phyloP scores from a whole-genome alignment of 2,329 filamentous ascomycete genomes.

The Rutstroemia sydowiana region DNA sequence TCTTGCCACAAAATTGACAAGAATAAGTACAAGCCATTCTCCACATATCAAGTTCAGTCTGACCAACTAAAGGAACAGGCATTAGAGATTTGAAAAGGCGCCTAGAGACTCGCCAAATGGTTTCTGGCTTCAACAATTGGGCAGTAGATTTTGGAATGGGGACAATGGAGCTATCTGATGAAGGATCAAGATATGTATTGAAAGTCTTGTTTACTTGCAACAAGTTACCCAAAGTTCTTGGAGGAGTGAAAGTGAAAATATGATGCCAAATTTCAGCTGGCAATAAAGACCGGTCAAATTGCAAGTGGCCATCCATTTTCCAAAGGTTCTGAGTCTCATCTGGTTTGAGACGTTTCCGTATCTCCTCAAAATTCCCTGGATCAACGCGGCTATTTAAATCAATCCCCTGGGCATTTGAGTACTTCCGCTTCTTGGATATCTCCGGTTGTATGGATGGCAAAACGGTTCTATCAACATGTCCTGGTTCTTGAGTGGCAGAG shows the following conservation, averaged over 20 bases:
- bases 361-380: constrained; percentile 11
- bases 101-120: constrained; percentile 65
- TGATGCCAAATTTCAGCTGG: constrained; percentile 62
- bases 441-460: constrained; percentile 4
- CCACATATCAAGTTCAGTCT: constrained; percentile 71
- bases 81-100: constrained; percentile 57
- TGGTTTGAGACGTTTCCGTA: constrained; percentile 25
- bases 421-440: constrained; percentile 24
- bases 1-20: constrained; percentile 63
- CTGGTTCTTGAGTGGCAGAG: neutral
- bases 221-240: constrained; percentile 55
- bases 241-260: constrained; percentile 60
- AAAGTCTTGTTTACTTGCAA: constrained; percentile 62
- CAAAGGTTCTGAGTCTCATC: constrained; percentile 15
- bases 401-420: constrained; percentile 13
- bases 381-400: constrained; percentile 14
- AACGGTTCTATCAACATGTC: constrained; percentile 2
- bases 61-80: constrained; percentile 58
- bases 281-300: constrained; percentile 32
- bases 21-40: constrained; percentile 52
- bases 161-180: constrained; percentile 32
- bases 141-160: constrained; percentile 30
- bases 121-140: constrained; percentile 47
- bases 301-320: constrained; percentile 17
- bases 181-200: constrained; percentile 49